Evolutionary conservation across 208 protist species (phyloP).

Genomic region (Acanthamoeba triangularis): DNA sequence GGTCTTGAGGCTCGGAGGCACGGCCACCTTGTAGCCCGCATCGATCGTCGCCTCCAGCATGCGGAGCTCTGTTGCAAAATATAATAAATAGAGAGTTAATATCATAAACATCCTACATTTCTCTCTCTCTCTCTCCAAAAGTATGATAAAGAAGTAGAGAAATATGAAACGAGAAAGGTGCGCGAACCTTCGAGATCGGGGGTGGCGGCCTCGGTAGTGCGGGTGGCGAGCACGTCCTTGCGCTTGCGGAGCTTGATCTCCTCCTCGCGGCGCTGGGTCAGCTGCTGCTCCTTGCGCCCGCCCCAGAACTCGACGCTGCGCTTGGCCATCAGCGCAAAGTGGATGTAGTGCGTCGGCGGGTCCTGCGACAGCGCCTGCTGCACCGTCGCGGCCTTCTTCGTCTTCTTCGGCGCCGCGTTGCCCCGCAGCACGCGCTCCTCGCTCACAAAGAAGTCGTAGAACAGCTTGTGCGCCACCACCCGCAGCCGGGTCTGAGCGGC

Average conservation of each 20-base stretch:
- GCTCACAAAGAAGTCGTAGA: conserved; percentile 16
- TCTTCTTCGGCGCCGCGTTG: neutral
- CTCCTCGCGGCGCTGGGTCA: neutral
- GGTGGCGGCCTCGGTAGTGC: neutral
- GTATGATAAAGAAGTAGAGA: no score
- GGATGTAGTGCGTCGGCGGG: neutral
- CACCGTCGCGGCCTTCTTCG: neutral
- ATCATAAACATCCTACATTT: no score
- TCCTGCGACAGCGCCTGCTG: neutral
- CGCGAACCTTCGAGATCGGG: neutral
- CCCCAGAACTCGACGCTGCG: neutral
- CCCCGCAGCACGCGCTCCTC: conserved; percentile 14
- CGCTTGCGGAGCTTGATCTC: conserved; percentile 16
- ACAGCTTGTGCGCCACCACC: neutral
- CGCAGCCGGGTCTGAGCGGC: neutral
- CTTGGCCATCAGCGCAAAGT: conserved; percentile 24
- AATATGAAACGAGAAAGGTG: no score
- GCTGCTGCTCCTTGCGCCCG: neutral
- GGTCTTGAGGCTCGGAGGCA: neutral
- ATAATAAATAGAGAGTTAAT: no score
- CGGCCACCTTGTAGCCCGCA: neutral
- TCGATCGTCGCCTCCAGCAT: conserved; percentile 23
- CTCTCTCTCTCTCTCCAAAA: no score
- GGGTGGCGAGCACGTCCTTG: neutral
- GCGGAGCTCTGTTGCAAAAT: neutral